Evolutionary conservation across 805 yeast genomes (phyloP), one percentile per base, ranked within the genome.

Genomic region (Wickerhamiella cacticola): DNA sequence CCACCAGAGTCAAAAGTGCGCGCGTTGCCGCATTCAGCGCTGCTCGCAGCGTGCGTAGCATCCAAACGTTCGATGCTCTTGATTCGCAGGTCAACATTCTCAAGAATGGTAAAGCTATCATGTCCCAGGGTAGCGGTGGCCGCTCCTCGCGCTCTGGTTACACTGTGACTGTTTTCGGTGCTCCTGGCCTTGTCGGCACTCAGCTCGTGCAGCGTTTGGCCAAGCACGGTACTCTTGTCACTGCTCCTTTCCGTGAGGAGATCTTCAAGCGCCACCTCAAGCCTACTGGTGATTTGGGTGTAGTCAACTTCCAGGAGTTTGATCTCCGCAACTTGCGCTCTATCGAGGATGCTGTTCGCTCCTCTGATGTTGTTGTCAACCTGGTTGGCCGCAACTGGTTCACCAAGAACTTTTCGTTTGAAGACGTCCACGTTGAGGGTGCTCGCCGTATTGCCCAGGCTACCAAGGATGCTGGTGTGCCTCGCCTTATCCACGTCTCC

Each of bases 81-180:
- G 68, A 67, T 51, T 70, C 76, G 50, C 92, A 84, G 64, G 67
- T 66, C 41, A 63, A 66, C 55, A 77, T 84, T 64, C 80, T 89
- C 48, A 73, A 77, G 54, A 70, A 73, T 46, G 95, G 95, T 22
- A 82, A 85, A 60, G 80, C 86, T 39, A 72, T 78, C 55, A 63
- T 81, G 39, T 64, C 82, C n/a, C 69, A 71, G 29, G 95, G 95
- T 52, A 67, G 75, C 44, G 92, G 94, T 41, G 94, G 94, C 25
- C 62, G 71, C 50, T 80, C 89, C 3, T 82, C 94, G 24, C 74
- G 94, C 68, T 79, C 89, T 7, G 95, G 95, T 2, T 82, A 78
- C 66, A 82, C 88, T 3, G 94, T 88, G 19, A 82, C 95, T 1
- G 92, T 85, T 2, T 85, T 85, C 60, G 95, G 95, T 8, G 83